phyloP scores from a whole-genome alignment of 2,329 filamentous ascomycete species.

The Trichoderma sp. region DNA sequence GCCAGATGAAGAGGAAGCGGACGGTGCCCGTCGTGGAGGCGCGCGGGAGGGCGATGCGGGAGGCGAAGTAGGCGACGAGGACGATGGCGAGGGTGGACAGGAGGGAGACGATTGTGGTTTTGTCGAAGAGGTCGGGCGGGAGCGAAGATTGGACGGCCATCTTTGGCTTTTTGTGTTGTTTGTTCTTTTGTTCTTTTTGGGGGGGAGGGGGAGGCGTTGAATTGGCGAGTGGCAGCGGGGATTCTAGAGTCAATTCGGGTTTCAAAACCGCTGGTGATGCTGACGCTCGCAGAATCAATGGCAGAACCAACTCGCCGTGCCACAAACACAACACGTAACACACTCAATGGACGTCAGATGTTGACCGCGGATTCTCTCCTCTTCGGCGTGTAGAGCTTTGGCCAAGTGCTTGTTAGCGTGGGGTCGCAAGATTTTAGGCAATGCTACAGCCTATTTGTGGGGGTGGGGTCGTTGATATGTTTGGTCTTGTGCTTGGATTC shows the following conservation, averaged over 20 bases:
- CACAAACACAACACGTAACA: background rate
- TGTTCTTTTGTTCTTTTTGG: background rate
- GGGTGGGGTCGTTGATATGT: background rate
- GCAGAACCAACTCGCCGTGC: background rate
- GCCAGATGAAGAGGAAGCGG: conserved; percentile 88
- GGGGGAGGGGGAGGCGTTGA: too few species aligned
- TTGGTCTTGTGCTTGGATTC: background rate
- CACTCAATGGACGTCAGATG: background rate
- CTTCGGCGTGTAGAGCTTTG: background rate
- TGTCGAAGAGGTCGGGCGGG: conserved; percentile 57
- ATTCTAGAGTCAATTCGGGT: background rate
- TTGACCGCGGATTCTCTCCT: background rate
- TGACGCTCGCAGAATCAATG: background rate
- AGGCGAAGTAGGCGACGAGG: conserved; percentile 47
- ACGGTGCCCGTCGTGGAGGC: conserved; percentile 51
- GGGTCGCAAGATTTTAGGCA: background rate
- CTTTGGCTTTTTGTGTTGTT: background rate
- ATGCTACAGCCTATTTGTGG: background rate
- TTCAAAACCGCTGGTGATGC: background rate
- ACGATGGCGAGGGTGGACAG: conserved; percentile 52
- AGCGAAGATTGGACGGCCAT: conserved; percentile 31
- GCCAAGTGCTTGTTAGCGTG: background rate
- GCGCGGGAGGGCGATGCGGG: conserved; percentile 45
- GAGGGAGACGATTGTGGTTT: conserved; percentile 58
- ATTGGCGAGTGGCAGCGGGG: background rate